Conservation (phyloP, 768 basidiomycete species). For the Tricholoma bakamatsutake region DNA sequence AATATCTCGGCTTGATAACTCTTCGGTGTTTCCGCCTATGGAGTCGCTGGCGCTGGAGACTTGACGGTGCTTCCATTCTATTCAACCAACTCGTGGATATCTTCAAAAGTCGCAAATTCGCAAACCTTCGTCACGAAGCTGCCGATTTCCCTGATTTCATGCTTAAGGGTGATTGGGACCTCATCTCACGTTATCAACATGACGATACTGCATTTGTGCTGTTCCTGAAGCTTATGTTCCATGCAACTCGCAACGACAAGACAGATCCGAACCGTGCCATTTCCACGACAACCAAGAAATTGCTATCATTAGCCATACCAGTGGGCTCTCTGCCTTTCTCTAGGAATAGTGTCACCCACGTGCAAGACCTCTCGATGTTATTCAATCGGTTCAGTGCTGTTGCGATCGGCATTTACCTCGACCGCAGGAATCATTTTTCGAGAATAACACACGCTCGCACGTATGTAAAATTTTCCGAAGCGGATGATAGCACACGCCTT, state of each 20-base stretch:
- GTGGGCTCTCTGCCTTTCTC: constrained; percentile 65
- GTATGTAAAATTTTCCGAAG: constrained; percentile 63
- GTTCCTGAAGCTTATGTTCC: constrained; percentile 78
- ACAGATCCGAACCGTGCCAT: constrained; percentile 25
- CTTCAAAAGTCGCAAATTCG: constrained; percentile 72
- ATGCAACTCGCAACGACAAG: constrained; percentile 36
- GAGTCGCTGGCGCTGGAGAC: constrained; percentile 72
- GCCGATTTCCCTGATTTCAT: constrained; percentile 73
- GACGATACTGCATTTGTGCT: constrained; percentile 72
- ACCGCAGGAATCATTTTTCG: constrained; percentile 38
- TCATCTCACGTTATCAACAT: constrained; percentile 44
- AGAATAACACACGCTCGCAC: constrained; percentile 60
- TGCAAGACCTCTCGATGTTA: constrained; percentile 63
- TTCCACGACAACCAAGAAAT: constrained; percentile 49
- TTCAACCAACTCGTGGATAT: constrained; percentile 64
- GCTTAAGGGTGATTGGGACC: constrained; percentile 42
- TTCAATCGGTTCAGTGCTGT: constrained; percentile 78
- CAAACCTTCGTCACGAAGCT: constrained; percentile 57
- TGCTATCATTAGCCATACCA: constrained; percentile 68
- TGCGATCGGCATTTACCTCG: constrained; percentile 64
- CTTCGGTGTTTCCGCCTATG: constrained; percentile 71
- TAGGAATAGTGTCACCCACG: constrained; percentile 41
- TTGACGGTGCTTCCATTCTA: constrained; percentile 49
- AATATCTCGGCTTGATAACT: constrained; percentile 64
- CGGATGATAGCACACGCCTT: constrained; percentile 56